Evolutionary conservation across 805 yeast species (phyloP).

Genomic region (Cyberlindnera suaveolens): DNA sequence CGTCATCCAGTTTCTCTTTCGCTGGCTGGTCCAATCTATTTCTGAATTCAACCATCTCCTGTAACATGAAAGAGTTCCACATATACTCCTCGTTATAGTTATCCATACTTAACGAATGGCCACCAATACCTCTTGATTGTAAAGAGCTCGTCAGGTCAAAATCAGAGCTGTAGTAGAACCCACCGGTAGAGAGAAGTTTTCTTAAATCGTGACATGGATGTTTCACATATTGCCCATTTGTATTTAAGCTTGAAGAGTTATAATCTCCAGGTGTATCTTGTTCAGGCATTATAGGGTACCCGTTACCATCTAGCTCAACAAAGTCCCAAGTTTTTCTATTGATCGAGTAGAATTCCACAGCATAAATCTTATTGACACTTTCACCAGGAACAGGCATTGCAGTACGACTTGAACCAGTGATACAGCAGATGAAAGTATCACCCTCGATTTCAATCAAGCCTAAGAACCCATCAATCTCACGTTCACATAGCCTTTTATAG

Average conservation of each 20-base stretch:
- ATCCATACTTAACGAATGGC: conserved; percentile 42
- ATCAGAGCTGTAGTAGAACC: conserved; percentile 87
- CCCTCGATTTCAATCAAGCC: conserved; percentile 71
- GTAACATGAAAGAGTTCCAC: conserved; percentile 94
- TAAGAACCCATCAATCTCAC: conserved; percentile 58
- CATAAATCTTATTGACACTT: conserved; percentile 68
- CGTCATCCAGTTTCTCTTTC: conserved; percentile 58
- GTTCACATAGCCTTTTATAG: conserved; percentile 37
- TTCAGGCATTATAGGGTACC: conserved; percentile 47
- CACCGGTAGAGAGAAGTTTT: conserved; percentile 77
- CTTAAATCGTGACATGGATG: conserved; percentile 79
- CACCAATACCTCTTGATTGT: conserved; percentile 63
- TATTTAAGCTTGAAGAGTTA: conserved; percentile 5
- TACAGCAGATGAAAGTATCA: conserved; percentile 69
- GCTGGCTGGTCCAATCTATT: conserved; percentile 58
- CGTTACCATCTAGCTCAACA: conserved; percentile 59
- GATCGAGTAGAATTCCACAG: conserved; percentile 84
- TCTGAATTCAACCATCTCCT: conserved; percentile 48
- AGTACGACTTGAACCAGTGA: conserved; percentile 69
- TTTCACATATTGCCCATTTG: conserved; percentile 9
- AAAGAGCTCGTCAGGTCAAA: conserved; percentile 87
- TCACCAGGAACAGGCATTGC: conserved; percentile 81
- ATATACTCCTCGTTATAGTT: conserved; percentile 79
- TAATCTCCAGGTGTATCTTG: conserved; percentile 15
- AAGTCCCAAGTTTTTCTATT: conserved; percentile 76